Conservation (phyloP, 2,329 filamentous ascomycete genomes). For the Eurotiales sp. region DNA sequence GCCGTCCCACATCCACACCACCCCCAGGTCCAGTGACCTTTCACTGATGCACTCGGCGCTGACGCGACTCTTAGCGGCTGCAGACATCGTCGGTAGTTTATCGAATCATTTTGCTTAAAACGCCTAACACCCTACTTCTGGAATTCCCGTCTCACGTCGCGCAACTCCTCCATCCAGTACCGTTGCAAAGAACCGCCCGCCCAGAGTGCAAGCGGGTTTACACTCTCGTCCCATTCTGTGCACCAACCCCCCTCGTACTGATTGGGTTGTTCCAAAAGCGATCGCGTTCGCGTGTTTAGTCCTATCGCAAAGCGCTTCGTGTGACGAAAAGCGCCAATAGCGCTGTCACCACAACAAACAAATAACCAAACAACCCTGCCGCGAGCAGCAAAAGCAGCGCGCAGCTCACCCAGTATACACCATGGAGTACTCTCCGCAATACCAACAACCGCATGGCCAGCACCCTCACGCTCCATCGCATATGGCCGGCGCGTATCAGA, state of each 20-base stretch:
- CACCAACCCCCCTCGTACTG: background rate
- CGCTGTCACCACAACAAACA: conserved; percentile 9
- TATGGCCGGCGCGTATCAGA: conserved; percentile 60
- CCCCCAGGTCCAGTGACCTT: conserved; percentile 39
- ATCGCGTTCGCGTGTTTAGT: conserved; percentile 1
- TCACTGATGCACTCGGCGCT: conserved; percentile 40
- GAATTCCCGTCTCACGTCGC: conserved; percentile 23
- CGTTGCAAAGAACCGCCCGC: conserved; percentile 9
- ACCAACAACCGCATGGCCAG: conserved; percentile 61
- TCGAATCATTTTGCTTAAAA: conserved; percentile 40
- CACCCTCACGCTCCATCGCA: conserved; percentile 59
- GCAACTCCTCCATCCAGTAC: conserved; percentile 19
- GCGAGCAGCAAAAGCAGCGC: too few relatives aligned
- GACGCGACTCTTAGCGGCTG: conserved; percentile 38
- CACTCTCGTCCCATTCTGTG: conserved; percentile 6
- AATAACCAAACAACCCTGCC: background rate
- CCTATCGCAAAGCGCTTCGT: conserved; percentile 10
- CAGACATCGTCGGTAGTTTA: conserved; percentile 33
- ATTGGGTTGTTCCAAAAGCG: conserved; percentile 13
- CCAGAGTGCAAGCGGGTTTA: conserved; percentile 4
- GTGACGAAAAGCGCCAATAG: conserved; percentile 13
- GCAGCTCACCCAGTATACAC: conserved; percentile 21
- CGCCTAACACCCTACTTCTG: conserved; percentile 20
- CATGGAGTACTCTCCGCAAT: conserved; percentile 75
- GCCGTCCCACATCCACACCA: conserved; percentile 12